A percentile compares a stretch with the other conserved stretches of the same genome.
Conservation (phyloP, 2,329 filamentous ascomycete genomes). For the Metarhizium anisopliae region DNA sequence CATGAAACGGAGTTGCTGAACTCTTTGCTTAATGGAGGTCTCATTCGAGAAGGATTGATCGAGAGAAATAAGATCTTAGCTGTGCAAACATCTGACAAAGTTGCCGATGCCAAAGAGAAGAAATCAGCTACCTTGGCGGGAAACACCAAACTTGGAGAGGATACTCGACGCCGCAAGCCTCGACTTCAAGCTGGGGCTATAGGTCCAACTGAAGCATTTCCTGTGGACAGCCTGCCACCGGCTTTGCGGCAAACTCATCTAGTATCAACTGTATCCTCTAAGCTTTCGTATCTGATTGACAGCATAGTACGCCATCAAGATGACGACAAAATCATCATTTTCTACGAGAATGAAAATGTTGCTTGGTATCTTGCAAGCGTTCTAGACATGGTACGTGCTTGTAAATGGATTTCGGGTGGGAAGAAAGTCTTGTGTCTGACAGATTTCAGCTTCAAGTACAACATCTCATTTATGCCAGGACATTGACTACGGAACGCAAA, state of each 20-base stretch:
- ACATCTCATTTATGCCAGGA: slow-evolving; percentile 59
- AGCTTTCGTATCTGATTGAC: slow-evolving; percentile 78
- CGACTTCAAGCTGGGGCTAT: slow-evolving; percentile 19
- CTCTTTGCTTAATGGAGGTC: slow-evolving; percentile 36
- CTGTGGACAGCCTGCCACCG: slow-evolving; percentile 20
- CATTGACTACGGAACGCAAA: slow-evolving; percentile 50
- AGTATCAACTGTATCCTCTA: slow-evolving; percentile 75
- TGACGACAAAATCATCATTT: slow-evolving; percentile 80
- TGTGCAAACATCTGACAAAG: slow-evolving; percentile 8
- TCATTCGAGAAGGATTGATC: slow-evolving; percentile 29
- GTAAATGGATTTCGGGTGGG: background rate
- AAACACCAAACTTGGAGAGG: slow-evolving; percentile 34
- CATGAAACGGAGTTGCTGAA: slow-evolving; percentile 35
- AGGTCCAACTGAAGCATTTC: slow-evolving; percentile 12
- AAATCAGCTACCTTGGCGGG: slow-evolving; percentile 25
- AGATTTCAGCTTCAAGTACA: slow-evolving; percentile 41
- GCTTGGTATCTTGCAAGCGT: slow-evolving; percentile 80
- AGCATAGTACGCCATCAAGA: slow-evolving; percentile 58
- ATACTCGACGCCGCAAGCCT: slow-evolving; percentile 20
- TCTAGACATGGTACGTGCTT: slow-evolving; percentile 55
- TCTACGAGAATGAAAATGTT: slow-evolving; percentile 82
- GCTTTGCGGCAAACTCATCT: slow-evolving; percentile 53
- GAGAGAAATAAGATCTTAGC: slow-evolving; percentile 25
- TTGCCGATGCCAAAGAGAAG: slow-evolving; percentile 7
- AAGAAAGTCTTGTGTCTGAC: background rate